Percentiles rank a stretch among this genome's conserved stretches.
These are phyloP conservation scores for Penicillium sp. DNA, from an alignment of 2,329 filamentous ascomycete genomes.

Conservation along the genomic window DNA sequence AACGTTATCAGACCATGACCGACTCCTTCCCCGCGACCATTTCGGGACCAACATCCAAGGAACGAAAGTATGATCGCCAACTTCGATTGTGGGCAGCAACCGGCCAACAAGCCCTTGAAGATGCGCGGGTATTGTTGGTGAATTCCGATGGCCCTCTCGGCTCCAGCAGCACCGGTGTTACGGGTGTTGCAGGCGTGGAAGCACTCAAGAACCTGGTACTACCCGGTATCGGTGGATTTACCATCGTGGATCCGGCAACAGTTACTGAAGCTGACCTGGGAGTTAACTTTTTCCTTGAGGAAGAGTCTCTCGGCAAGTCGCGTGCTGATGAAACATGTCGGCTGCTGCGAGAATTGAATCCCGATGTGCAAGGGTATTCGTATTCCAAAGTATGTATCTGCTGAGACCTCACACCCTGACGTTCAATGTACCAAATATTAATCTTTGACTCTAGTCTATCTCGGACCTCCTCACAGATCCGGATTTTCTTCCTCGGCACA, in stretches of 20 bases:
- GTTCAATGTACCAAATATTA: background rate
- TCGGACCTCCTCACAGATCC: conserved; percentile 38
- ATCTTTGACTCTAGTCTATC: conserved; percentile 30
- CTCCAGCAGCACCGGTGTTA: conserved; percentile 48
- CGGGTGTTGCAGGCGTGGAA: conserved; percentile 86
- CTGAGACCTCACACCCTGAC: background rate
- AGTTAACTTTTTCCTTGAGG: conserved; percentile 94
- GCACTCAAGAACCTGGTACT: conserved; percentile 96
- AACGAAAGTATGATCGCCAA: conserved; percentile 89
- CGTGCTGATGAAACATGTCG: conserved; percentile 77
- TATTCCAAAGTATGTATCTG: conserved; percentile 52
- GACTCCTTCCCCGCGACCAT: conserved; percentile 37
- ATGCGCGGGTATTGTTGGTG: conserved; percentile 85
- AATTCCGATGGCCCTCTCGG: conserved; percentile 61
- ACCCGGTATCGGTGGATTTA: conserved; percentile 87
- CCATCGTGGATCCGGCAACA: conserved; percentile 76
- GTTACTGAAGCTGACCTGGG: conserved; percentile 85
- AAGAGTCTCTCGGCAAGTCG: conserved; percentile 71
- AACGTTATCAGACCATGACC: conserved; percentile 28
- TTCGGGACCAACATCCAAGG: conserved; percentile 58
- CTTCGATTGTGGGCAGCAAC: conserved; percentile 92
- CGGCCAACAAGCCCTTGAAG: conserved; percentile 86
- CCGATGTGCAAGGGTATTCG: conserved; percentile 80
- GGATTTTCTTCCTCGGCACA: conserved; percentile 50
- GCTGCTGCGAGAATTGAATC: conserved; percentile 83